Conservation (phyloP, 306 rosid genomes). For the Medicago arabica region DNA sequence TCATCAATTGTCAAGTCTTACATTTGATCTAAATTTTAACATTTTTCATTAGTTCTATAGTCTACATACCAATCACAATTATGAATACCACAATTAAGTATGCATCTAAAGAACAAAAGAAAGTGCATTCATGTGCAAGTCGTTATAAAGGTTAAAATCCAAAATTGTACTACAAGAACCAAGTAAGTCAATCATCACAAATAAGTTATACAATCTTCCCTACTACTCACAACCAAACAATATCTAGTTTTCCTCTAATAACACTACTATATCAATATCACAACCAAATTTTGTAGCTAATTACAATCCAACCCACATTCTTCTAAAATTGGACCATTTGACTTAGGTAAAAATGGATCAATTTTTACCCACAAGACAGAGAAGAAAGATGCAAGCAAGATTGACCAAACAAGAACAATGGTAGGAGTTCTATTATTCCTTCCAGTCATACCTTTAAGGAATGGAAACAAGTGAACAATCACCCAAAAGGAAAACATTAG, state of each 20-base stretch:
- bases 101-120: too few species aligned
- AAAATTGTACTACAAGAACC: neutral
- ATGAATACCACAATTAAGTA: too few species aligned
- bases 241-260: too few species aligned
- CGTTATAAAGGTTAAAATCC: neutral
- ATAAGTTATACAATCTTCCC: slow-evolving; percentile 32
- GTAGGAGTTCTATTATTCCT: slow-evolving; percentile 76
- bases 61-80: too few species aligned
- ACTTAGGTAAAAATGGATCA: slow-evolving; percentile 65
- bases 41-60: too few species aligned
- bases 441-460: slow-evolving; percentile 65
- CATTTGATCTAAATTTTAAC: too few species aligned
- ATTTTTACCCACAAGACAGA: slow-evolving; percentile 72
- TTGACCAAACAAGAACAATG: slow-evolving; percentile 77
- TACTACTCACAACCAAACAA: neutral
- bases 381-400: slow-evolving; percentile 71
- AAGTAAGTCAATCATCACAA: slow-evolving; percentile 15
- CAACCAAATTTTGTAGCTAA: slow-evolving; percentile 41
- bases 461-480: slow-evolving; percentile 72
- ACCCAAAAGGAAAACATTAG: slow-evolving; percentile 73
- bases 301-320: slow-evolving; percentile 81
- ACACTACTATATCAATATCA: neutral
- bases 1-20: too few species aligned
- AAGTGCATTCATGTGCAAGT: too few species aligned
- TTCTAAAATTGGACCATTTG: slow-evolving; percentile 59